A percentile compares a stretch with the other conserved stretches of the same genome.
These are phyloP conservation scores for Daldinia decipiens DNA, from an alignment of 495 filamentous ascomycete species.

Conservation along the genomic window DNA sequence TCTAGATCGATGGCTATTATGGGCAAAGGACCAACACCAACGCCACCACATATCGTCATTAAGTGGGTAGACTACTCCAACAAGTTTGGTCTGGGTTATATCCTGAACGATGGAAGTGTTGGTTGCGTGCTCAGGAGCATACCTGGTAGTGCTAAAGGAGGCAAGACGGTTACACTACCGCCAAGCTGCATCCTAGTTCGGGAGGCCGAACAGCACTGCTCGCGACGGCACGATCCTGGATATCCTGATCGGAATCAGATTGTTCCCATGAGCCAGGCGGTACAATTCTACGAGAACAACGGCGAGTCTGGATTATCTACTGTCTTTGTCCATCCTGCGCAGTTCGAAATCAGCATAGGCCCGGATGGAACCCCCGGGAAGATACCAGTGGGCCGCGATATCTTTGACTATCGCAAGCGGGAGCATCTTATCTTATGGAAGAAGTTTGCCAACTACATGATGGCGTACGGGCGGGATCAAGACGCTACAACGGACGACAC, in stretches of 20 bases:
- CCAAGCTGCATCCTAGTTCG: conserved; percentile 76
- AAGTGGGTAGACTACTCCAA: conserved; percentile 98
- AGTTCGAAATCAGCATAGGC: conserved; percentile 65
- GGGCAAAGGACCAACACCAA: conserved; percentile 52
- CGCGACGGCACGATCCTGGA: conserved; percentile 61
- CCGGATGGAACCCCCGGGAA: conserved; percentile 64
- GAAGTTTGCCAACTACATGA: conserved; percentile 97
- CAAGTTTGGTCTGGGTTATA: conserved; percentile 87
- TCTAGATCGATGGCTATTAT: conserved; percentile 62
- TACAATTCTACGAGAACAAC: conserved; percentile 84
- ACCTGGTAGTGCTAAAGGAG: conserved; percentile 56
- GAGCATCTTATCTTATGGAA: conserved; percentile 83
- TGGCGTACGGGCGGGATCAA: conserved; percentile 65
- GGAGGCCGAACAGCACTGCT: conserved; percentile 68
- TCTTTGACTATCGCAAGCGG: conserved; percentile 75
- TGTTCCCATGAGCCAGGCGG: conserved; percentile 67
- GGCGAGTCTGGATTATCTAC: conserved; percentile 71
- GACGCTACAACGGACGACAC: conserved; percentile 57
- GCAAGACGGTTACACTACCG: conserved; percentile 62
- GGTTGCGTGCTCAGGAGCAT: conserved; percentile 78
- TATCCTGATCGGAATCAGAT: conserved; percentile 72
- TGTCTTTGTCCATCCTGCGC: conserved; percentile 67
- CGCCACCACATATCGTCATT: conserved; percentile 69
- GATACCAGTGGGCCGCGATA: conserved; percentile 61
- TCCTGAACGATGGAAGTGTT: conserved; percentile 83